Evolutionary conservation across 2,329 filamentous ascomycete genomes (phyloP).

Genomic region (Penicillium italicum): DNA sequence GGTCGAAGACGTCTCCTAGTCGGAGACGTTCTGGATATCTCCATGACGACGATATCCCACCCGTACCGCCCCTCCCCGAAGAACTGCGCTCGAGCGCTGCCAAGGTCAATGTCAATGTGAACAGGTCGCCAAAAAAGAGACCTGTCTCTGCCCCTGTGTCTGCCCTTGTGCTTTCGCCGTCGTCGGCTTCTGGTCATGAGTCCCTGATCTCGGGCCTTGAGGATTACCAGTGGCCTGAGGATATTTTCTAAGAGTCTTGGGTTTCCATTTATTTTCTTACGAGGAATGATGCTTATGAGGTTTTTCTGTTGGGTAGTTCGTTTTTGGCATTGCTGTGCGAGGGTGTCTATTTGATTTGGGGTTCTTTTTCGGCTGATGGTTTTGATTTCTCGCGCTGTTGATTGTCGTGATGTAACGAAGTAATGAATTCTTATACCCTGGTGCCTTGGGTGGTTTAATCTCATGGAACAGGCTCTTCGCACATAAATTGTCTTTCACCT

Average conservation of each 20-base stretch:
- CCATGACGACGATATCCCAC: constrained; percentile 36
- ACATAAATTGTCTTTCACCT: background rate
- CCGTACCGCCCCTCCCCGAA: constrained; percentile 40
- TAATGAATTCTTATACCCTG: constrained; percentile 24
- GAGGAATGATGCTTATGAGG: background rate
- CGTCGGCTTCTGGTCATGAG: constrained; percentile 6
- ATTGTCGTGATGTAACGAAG: constrained; percentile 17
- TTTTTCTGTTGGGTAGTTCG: background rate
- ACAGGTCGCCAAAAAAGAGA: constrained; percentile 23
- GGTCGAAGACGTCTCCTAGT: constrained; percentile 17
- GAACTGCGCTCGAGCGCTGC: constrained; percentile 30
- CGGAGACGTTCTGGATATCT: constrained; percentile 8
- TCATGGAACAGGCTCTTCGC: background rate
- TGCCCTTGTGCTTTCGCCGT: background rate
- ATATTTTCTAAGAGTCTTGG: constrained; percentile 36
- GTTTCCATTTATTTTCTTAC: background rate
- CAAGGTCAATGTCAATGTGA: constrained; percentile 25
- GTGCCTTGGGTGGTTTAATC: constrained; percentile 3
- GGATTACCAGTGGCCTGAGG: constrained; percentile 45
- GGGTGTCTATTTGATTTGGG: background rate
- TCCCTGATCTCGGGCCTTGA: constrained; percentile 14
- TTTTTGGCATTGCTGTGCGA: background rate
- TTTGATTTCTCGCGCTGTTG: background rate
- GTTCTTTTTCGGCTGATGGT: background rate
- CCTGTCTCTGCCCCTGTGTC: constrained; percentile 3